Evolutionary conservation across 2,329 filamentous ascomycete species (phyloP).

Genomic region (Neonectria hederae): DNA sequence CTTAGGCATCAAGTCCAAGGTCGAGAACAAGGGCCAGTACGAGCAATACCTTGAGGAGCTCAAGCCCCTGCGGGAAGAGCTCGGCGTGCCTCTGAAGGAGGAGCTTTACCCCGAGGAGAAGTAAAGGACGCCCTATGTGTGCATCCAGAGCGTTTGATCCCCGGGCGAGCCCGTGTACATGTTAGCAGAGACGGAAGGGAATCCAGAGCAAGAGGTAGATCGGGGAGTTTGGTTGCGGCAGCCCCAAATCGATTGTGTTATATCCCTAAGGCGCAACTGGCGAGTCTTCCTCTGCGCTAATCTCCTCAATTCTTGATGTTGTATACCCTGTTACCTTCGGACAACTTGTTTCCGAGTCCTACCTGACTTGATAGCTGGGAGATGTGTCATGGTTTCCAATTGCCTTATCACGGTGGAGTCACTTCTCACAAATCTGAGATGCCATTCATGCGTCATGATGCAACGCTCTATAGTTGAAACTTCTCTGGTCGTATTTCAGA

Average conservation of each 20-base stretch:
- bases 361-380: neutral
- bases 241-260: slow-evolving; percentile 47
- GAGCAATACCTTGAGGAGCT: slow-evolving; percentile 95
- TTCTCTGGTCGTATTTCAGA: neutral
- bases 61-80: slow-evolving; percentile 90
- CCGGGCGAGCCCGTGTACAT: slow-evolving; percentile 49
- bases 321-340: slow-evolving; percentile 24
- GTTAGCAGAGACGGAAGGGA: slow-evolving; percentile 44
- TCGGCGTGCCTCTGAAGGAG: slow-evolving; percentile 92
- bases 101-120: slow-evolving; percentile 81
- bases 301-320: slow-evolving; percentile 36
- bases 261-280: slow-evolving; percentile 39
- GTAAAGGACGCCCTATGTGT: slow-evolving; percentile 46
- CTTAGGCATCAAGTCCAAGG: slow-evolving; percentile 96
- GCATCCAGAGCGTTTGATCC: slow-evolving; percentile 32
- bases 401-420: neutral
- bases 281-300: slow-evolving; percentile 36
- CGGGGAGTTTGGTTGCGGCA: slow-evolving; percentile 44
- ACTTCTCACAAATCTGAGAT: neutral
- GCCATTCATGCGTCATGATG: slow-evolving; percentile 4
- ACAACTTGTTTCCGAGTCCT: slow-evolving; percentile 4
- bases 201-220: slow-evolving; percentile 44
- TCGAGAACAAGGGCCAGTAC: slow-evolving; percentile 98
- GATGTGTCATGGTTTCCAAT: neutral
- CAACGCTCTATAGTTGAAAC: neutral